Base-by-base conservation (phyloP, 495 filamentous ascomycete species). In the Talaromyces liani region DNA sequence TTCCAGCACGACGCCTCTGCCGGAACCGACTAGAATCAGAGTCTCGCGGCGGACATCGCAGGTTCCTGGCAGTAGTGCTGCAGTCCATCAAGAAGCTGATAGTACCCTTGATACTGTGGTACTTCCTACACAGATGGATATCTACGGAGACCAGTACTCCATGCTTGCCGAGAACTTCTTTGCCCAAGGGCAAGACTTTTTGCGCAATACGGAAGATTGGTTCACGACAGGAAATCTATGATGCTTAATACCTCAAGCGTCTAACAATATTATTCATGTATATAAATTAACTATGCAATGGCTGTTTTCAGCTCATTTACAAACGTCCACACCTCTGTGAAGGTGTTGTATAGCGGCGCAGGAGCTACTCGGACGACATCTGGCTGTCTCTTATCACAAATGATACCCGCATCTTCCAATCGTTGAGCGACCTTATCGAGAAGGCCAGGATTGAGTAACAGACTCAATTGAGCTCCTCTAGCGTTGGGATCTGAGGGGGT, bases 311-410 rank as follows among this genome's bases (percentile, higher is more conserved):
- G 71, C n/a, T 70, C 82, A 64, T 84, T 68, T 5, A 89, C 86
- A 75, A 97, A 98, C 3, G 72, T 69, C 73, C 85, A 90, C 7
- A 91, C 88, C 70, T 98, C 94, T 56, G 72, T 75, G 70, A 87
- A 97, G 1, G 80, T 87, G 76, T 97, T 97, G 73, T 96, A 98
- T 58, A 98, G 68, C 34, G 94, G 93, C 58, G 87, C 84, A 0
- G 94, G 94, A n/a, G 93, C 92, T 4, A 96, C 91, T n/a, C 94
- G 82, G 9, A 98, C 84, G 41, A 98, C 94, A 75, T 93, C 87
- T n/a, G 94, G 94, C 71, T 85, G 85, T 61, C 94, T 79, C 82
- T 98, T 92, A 70, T 98, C 94, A 53, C 93, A 88, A 41, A 98
- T 83, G 18, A 96, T 85, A 5, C 87, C 86, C 1, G 79, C 75